Base-by-base conservation (phyloP, 2,329 filamentous ascomycete genomes). In the Colletotrichum agaves region DNA sequence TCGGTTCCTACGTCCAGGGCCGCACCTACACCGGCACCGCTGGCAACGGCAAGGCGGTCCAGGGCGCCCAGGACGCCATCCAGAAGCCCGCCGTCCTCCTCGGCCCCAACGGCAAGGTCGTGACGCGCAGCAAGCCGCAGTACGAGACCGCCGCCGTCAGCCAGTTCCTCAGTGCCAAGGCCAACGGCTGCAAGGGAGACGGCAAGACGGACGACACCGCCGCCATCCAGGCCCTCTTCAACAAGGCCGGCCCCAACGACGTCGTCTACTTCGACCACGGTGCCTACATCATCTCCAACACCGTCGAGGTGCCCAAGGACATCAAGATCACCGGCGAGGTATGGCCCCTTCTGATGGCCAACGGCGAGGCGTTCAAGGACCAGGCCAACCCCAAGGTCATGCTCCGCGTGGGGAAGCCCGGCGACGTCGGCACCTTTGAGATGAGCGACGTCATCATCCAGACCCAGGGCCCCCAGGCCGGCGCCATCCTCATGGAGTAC, bases 401-500 rank as follows among this genome's bases (percentile, higher is more conserved):
- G 73, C 93, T 97, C 81, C 91, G 96, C 77, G 85, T 98, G 65
- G 95, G 95, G 55, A 81, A 92, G 74, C 80, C 87, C 11, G 93
- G 93, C 59, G 92, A 97, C 71, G 84, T 86, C 50, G 95, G 94
- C 70, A 84, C 85, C 31, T 92, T 97, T 53, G 94, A 98, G 81
- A 95, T 98, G 75, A 92, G 90, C 50, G 95, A 98, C 75, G 80
- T 97, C 68, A 90, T 97, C 73, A 91, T 98, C 73, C 88, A 93
- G 79, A 97, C 94, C 33, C 87, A 89, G 72, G 95, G 95, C 4
- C 84, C 94, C 3, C 91, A 93, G 70, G 91, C 94, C 0, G 95
- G 95, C 71, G 95, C 94, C 17, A 93, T 97, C 75, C 87, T 98
- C 76, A 89, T 98, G 82, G 88, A 98, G 78, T 98, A 93, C 92